phyloP scores from a whole-genome alignment of 1,284 basidiomycete species.

The Rhizoctonia solani region DNA sequence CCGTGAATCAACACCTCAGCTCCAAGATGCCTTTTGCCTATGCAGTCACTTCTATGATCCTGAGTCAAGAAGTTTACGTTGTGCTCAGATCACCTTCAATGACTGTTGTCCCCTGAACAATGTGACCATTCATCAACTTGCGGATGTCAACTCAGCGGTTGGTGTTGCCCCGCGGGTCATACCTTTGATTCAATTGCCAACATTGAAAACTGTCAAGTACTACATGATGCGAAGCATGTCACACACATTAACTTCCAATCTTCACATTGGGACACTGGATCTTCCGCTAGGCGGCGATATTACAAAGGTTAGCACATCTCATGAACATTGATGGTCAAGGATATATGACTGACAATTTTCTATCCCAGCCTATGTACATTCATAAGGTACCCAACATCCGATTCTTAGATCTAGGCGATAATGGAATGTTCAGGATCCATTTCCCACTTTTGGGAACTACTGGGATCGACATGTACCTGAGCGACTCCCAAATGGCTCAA shows the following conservation, averaged over 20 bases:
- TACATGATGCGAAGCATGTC: neutral
- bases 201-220: neutral
- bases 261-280: no score
- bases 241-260: neutral
- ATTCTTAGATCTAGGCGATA: neutral
- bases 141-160: slow-evolving; percentile 18
- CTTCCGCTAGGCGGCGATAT: no score
- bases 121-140: neutral
- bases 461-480: neutral
- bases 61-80: neutral
- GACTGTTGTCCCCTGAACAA: neutral
- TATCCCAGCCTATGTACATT: neutral
- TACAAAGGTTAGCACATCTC: no score
- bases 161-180: neutral
- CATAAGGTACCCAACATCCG: slow-evolving; percentile 13
- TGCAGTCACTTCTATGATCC: slow-evolving; percentile 6
- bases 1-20: no score
- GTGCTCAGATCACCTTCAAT: neutral
- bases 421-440: neutral
- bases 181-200: neutral
- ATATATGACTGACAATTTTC: neutral
- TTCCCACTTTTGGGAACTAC: neutral
- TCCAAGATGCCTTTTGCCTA: neutral
- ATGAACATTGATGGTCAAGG: no score
- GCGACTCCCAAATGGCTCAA: neutral